Percentiles rank a stretch among this genome's conserved stretches.
Evolutionary conservation across 805 yeast species (phyloP).

Genomic region (Candida lessepsii): DNA sequence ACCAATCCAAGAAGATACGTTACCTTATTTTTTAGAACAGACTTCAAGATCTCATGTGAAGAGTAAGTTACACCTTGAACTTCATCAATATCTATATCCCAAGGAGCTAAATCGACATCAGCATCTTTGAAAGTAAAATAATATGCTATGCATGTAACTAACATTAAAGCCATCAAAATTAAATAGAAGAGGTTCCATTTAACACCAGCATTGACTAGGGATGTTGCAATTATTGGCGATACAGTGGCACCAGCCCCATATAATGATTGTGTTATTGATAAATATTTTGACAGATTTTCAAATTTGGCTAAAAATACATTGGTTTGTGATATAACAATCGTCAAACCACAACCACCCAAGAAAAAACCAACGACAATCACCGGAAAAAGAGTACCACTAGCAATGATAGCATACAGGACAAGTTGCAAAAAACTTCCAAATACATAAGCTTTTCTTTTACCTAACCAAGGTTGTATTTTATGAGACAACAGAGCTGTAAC

Average conservation of each 20-base stretch:
- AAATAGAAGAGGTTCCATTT: slow-evolving; percentile 55
- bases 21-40: slow-evolving; percentile 38
- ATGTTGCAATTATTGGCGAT: slow-evolving; percentile 64
- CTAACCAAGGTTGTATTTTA: slow-evolving; percentile 39
- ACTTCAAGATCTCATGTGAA: slow-evolving; percentile 17
- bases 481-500: slow-evolving; percentile 48
- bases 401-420: slow-evolving; percentile 44
- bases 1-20: slow-evolving; percentile 53
- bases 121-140: slow-evolving; percentile 49
- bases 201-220: slow-evolving; percentile 48
- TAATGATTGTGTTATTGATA: slow-evolving; percentile 64
- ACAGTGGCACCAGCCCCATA: slow-evolving; percentile 74
- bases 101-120: slow-evolving; percentile 42
- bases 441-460: slow-evolving; percentile 37
- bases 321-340: slow-evolving; percentile 47
- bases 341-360: slow-evolving; percentile 57
- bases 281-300: slow-evolving; percentile 52
- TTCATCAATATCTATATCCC: slow-evolving; percentile 23
- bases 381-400: slow-evolving; percentile 49
- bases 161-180: slow-evolving; percentile 43
- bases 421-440: slow-evolving; percentile 36
- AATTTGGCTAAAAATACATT: slow-evolving; percentile 52
- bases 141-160: slow-evolving; percentile 29
- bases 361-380: slow-evolving; percentile 50
- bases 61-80: background rate